phyloP scores from a whole-genome alignment of 2,329 filamentous ascomycete species.

The Penicillium sp. region DNA sequence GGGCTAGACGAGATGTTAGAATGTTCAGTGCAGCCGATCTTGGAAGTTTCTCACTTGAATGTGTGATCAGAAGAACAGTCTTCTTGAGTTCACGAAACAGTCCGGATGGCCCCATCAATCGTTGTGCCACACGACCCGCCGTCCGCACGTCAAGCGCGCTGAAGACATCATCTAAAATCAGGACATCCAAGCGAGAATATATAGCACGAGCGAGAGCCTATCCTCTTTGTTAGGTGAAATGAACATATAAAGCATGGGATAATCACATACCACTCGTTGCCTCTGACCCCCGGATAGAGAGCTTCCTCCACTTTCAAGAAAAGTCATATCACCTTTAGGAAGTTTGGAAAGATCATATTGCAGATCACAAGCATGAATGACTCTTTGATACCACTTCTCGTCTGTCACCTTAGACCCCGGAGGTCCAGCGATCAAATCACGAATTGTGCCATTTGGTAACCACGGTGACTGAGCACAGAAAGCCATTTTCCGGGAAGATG shows the following conservation, averaged over 20 bases:
- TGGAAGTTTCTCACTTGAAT: neutral
- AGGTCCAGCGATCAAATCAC: conserved; percentile 1
- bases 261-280: conserved; percentile 1
- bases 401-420: neutral
- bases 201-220: conserved; percentile 4
- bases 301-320: neutral
- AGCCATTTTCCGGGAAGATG: neutral
- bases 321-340: neutral
- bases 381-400: conserved; percentile 1
- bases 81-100: neutral
- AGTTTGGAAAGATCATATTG: neutral
- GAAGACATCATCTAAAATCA: conserved; percentile 8
- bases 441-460: conserved; percentile 3
- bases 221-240: neutral
- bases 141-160: conserved; percentile 4
- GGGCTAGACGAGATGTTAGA: neutral
- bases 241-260: neutral
- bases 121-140: neutral
- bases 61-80: conserved; percentile 1
- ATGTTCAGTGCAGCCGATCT: neutral
- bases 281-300: conserved; percentile 4
- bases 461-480: conserved; percentile 1
- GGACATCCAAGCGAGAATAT: neutral
- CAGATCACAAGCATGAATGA: conserved; percentile 1
- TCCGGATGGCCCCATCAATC: neutral